phyloP scores from a whole-genome alignment of 2,329 filamentous ascomycete genomes.

The Grosmannia serpens region DNA sequence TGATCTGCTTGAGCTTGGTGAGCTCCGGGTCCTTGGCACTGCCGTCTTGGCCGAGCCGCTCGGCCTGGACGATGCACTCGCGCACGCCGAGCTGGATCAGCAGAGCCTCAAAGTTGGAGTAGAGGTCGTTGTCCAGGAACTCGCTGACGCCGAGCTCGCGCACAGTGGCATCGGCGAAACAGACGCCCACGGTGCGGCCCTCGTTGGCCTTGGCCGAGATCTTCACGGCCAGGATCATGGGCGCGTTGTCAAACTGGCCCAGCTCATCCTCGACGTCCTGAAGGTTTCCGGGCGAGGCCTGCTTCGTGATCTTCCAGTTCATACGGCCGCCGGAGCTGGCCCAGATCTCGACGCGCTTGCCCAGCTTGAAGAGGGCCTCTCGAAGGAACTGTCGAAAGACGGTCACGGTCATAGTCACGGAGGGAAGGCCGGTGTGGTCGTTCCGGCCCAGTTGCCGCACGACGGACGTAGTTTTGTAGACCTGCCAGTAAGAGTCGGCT shows the following conservation, averaged over 20 bases:
- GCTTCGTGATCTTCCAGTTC: constrained; percentile 86
- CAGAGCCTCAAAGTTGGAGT: constrained; percentile 93
- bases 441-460: constrained; percentile 78
- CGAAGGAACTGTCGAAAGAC: constrained; percentile 93
- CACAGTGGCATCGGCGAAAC: constrained; percentile 94
- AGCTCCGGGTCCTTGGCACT: constrained; percentile 80
- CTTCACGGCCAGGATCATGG: constrained; percentile 92
- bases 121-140: constrained; percentile 97
- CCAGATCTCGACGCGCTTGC: constrained; percentile 88
- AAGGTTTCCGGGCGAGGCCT: constrained; percentile 89
- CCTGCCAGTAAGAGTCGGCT: constrained; percentile 29
- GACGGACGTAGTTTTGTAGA: constrained; percentile 97
- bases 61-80: constrained; percentile 78
- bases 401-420: constrained; percentile 89
- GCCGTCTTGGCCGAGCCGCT: constrained; percentile 42
- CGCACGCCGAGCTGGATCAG: constrained; percentile 93
- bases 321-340: constrained; percentile 63
- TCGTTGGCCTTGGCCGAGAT: constrained; percentile 80
- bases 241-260: constrained; percentile 72
- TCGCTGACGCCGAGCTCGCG: constrained; percentile 93
- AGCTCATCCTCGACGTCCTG: constrained; percentile 96
- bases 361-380: constrained; percentile 82
- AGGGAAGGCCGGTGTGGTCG: constrained; percentile 74
- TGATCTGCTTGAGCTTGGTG: constrained; percentile 74
- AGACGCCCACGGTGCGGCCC: constrained; percentile 79